Evolutionary conservation across 345 rosid genomes (phyloP).

Genomic region (Moringa oleifera): DNA sequence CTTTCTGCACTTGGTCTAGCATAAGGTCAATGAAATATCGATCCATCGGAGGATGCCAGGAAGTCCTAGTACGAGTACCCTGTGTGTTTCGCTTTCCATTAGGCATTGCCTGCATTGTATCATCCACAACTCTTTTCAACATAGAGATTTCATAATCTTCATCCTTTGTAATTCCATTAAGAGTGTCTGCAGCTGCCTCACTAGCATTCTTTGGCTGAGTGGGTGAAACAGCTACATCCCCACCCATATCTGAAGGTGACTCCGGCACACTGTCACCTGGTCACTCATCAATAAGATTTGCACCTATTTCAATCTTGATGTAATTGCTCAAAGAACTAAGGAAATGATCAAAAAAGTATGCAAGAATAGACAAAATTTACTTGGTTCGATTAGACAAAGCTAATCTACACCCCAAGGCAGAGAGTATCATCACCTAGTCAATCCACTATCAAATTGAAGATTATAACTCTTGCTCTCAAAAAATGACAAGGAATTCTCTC

Average conservation of each 20-base stretch:
- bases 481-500: no score
- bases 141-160: slow-evolving; percentile 29
- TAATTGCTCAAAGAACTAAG: no score
- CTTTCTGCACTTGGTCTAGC: slow-evolving; percentile 69
- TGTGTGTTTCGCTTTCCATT: slow-evolving; percentile 11
- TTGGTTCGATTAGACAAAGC: no score
- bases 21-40: slow-evolving; percentile 66
- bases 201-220: slow-evolving; percentile 8
- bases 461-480: no score
- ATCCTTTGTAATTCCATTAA: slow-evolving; percentile 22
- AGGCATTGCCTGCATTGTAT: slow-evolving; percentile 13
- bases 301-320: no score
- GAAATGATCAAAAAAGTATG: no score
- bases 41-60: slow-evolving; percentile 94
- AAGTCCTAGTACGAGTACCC: slow-evolving; percentile 47
- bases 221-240: slow-evolving; percentile 10
- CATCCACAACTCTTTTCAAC: slow-evolving; percentile 12
- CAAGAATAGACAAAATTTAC: no score
- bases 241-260: slow-evolving; percentile 18
- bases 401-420: no score
- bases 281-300: slow-evolving; percentile 4
- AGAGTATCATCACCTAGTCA: no score
- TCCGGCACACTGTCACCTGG: slow-evolving; percentile 25
- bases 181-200: slow-evolving; percentile 27
- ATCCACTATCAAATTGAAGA: no score